Percentiles rank a stretch among this genome's conserved stretches.
These are phyloP conservation scores for Malus hybrid DNA, from an alignment of 331 rosid genomes.

Conservation along the genomic window DNA sequence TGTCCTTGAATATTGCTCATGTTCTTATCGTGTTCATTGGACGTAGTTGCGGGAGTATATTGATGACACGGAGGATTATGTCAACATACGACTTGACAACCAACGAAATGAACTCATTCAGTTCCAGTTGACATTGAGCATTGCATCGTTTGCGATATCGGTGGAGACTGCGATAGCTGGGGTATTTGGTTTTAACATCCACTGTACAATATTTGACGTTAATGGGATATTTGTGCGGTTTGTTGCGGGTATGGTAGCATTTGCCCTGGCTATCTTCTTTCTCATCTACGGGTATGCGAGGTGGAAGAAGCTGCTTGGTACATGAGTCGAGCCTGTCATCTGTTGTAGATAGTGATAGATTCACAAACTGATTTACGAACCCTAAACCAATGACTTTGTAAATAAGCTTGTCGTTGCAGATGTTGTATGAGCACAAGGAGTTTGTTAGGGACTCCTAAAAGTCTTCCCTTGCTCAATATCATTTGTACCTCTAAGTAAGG, in stretches of 20 bases:
- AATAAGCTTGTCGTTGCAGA: too few relatives aligned
- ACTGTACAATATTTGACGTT: conserved; percentile 24
- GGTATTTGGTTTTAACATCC: conserved; percentile 91
- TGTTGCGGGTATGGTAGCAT: conserved; percentile 33
- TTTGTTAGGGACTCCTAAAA: too few relatives aligned
- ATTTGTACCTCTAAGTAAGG: too few relatives aligned
- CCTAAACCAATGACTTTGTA: too few relatives aligned
- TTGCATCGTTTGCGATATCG: conserved; percentile 78
- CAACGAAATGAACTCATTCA: conserved; percentile 82
- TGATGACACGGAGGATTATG: conserved; percentile 68
- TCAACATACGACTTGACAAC: conserved; percentile 84
- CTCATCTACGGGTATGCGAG: conserved; percentile 43
- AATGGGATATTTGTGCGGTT: conserved; percentile 44
- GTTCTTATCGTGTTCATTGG: not conserved
- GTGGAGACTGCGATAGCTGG: conserved; percentile 55
- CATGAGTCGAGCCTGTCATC: conserved; percentile 25
- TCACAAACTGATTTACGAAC: too few relatives aligned
- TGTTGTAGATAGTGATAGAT: too few relatives aligned
- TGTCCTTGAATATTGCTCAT: not conserved
- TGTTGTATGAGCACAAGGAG: too few relatives aligned
- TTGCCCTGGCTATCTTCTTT: conserved; percentile 46
- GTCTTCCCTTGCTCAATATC: too few relatives aligned
- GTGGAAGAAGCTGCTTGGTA: conserved; percentile 79
- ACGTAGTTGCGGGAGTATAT: conserved; percentile 51
- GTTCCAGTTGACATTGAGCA: conserved; percentile 75